Base-by-base conservation (phyloP, 179 eudicot genomes). In the Beta macrorhiza region DNA sequence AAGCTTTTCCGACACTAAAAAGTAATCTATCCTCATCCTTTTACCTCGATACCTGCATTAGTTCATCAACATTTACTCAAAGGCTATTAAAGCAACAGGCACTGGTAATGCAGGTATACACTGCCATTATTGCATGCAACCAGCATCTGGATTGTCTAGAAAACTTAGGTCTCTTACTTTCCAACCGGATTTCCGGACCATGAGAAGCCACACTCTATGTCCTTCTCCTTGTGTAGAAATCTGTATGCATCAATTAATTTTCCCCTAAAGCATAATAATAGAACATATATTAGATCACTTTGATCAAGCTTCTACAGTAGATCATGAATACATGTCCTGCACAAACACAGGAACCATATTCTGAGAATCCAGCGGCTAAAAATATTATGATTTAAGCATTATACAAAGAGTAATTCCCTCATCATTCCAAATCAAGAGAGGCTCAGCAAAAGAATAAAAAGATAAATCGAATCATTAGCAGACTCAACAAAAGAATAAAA, bases 131-230 rank as follows among this genome's bases (percentile, higher is more conserved):
- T 1, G 4, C 56, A 67, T 14, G 47, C 9, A 20, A 67, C 47
- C 2, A 72, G 51, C 45, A 45, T 72, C 53, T 44, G 53, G 45
- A 55, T 47, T 44, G 61, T 6, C 44, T 51, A 0, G 32, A 1
- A 75, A 76, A 47, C 15, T 19, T 22, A 47, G 20, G 79, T 20
- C 76, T 58, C 96, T 82, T 91, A 94, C 95, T 95, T 95, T 73
- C 99, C 98, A 55, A 95, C 76, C 45, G 99, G 99, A 84, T 95
- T 85, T 70, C 99, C 99, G 2, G 99, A 95, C 99, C 99, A 95
- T 63, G 99, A 95, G 89, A 95, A 95, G 83, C 98, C 99, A 73
- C 84, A 65, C 51, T 95, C 97, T 91, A 89, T 91, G 87, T 95
- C 99, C 87, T 88, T 90, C 81, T 92, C 98, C 86, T 87, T 83